Base-by-base conservation (phyloP, 1,284 basidiomycete genomes). In the Austroboletus novae-zelandiae region DNA sequence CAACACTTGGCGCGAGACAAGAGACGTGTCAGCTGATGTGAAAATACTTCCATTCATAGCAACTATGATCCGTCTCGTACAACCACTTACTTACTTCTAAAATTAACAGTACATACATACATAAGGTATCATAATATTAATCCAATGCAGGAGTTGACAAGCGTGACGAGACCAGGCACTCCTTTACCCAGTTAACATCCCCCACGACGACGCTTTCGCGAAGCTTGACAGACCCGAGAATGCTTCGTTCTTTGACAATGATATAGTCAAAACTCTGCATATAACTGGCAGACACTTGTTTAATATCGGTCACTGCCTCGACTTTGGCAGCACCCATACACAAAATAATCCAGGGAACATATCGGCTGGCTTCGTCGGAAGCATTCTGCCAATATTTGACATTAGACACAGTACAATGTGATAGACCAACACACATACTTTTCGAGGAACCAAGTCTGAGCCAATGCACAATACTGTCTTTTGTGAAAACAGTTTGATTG, bases 171-270 rank as follows among this genome's bases (percentile, higher is more conserved):
- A 90, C 79, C 36, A 94, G 71, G 60, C 88, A 90, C 46, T 91
- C 81, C 67, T 94, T 94, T 42, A 94, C 78, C 91, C 91, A 94
- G 20, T 67, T 64, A 62, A 88, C 80, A 51, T 78, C 71, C 6
- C 80, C 79, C 30, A 74, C 65, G 23, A 65, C 65, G 29, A 58
- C 70, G 7, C 59, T 64, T 41, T 62, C 61, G 9, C 66, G 55
- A 32, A 67, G 56, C 37, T 64, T 59, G 41, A 51, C 18, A 14
- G 63, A 61, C 4, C 65, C 55, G 10, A 66, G 55, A 5, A 71
- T 61, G 4, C 61, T 47, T 15, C 67, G 62, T 40, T 86, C 79
- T 54, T 81, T 81, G 54, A 87, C 74, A 41, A 94, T 71, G 39
- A 93, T 69, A 56, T 83, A 85, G 65, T 91, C 81, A 65, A 76